A percentile compares a stretch with the other conserved stretches of the same genome.
These are phyloP conservation scores for Dionaea muscipula DNA, from an alignment of 179 eudicot species.

Conservation along the genomic window DNA sequence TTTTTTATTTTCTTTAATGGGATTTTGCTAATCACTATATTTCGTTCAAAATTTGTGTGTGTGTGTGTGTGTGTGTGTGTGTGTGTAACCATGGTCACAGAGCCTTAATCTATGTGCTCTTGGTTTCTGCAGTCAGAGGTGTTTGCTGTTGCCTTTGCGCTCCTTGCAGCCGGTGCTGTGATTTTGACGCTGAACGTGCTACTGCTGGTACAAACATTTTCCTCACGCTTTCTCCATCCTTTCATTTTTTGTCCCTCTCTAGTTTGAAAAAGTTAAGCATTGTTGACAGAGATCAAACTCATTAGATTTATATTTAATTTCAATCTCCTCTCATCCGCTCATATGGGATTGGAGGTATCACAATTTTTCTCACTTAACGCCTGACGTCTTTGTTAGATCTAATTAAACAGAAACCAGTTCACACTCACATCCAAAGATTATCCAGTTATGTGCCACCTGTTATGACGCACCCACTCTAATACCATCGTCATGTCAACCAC, in stretches of 20 bases:
- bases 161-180: constrained; percentile 92
- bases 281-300: too few species aligned
- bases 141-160: constrained; percentile 93
- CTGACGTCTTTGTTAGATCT: too few species aligned
- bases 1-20: too few species aligned
- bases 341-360: too few species aligned
- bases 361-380: too few species aligned
- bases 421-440: too few species aligned
- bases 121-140: constrained; percentile 68
- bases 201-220: constrained; percentile 49
- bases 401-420: too few species aligned
- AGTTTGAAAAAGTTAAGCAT: background rate
- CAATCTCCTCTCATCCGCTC: too few species aligned
- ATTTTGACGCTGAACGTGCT: constrained; percentile 83
- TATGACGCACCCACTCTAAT: too few species aligned
- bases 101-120: background rate
- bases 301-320: too few species aligned
- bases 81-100: background rate
- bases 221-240: constrained; percentile 1
- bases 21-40: background rate
- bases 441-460: too few species aligned
- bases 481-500: too few species aligned
- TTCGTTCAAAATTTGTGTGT: background rate
- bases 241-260: background rate
- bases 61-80: background rate